Base-by-base conservation (phyloP, 352 stramenopile species). In the Globisporangium nagaii region DNA sequence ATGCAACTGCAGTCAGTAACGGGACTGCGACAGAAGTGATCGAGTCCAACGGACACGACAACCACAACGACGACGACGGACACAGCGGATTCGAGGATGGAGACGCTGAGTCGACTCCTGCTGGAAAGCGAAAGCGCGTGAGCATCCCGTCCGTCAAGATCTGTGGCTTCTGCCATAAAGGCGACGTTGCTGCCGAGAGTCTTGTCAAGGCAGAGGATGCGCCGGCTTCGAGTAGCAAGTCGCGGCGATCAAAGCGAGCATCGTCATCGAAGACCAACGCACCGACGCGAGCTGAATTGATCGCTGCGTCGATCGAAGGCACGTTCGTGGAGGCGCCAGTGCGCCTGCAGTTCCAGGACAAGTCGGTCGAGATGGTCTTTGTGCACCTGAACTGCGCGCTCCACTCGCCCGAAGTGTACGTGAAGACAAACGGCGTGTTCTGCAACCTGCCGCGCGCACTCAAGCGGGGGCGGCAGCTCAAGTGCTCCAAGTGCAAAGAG, bases 351-450 rank as follows among this genome's bases (percentile, higher is more conserved):
- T 76, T 75, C 44, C 46, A 61, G 20, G 79, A 93, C 54, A 88
- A 86, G 39, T 68, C 75, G 34, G 65, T 61, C 25, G 75, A 93
- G 58, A 73, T 69, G 13, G 84, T 86, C 49, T 75, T 83, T 58
- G 70, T 93, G 24, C 83, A 95, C 62, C 72, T 93, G 53, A 92
- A 95, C 53, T 93, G 79, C 36, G 80, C 82, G 40, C 54, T 91
- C 4, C 83, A 95, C 43, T 91, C 84, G 0, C 78, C 80, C 22
- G 79, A 91, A 51, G 82, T 92, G 30, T 93, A 87, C 44, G 80
- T 93, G 15, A 88, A 93, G 52, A 64, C 73, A 13, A 75, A 93
- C 47, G 79, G 79, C 32, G 75, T 84, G n/a, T 91, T 91, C 44
- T 88, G 82, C 63, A 89, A 91, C 44, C 54, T 93, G 28, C 67